A percentile compares a stretch with the other conserved stretches of the same genome.
Conservation (phyloP, 1,139 yeast genomes). For the Spencermartinsiella ligniputridi region DNA sequence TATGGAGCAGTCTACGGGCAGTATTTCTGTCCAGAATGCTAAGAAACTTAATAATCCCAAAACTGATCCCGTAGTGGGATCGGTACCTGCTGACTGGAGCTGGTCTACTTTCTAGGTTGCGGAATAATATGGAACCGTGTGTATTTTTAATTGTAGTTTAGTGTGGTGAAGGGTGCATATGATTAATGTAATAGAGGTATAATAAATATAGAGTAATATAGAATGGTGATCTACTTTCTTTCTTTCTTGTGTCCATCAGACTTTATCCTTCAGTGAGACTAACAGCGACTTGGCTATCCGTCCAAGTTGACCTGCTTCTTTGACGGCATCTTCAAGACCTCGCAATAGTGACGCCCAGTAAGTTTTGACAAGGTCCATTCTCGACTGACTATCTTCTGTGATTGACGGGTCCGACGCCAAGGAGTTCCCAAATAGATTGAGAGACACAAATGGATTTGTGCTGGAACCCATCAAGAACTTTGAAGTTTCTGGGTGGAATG, state of each 20-base stretch:
- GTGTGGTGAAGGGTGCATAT: neutral
- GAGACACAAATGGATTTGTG: constrained; percentile 58
- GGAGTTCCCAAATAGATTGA: constrained; percentile 43
- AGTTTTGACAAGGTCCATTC: constrained; percentile 53
- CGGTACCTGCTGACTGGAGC: constrained; percentile 40
- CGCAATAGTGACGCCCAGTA: constrained; percentile 46
- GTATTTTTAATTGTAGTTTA: constrained; percentile 1
- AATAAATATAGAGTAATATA: neutral
- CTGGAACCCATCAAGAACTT: constrained; percentile 50
- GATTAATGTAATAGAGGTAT: neutral
- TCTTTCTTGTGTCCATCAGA: neutral
- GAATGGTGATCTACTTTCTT: neutral
- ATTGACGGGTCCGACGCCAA: constrained; percentile 15
- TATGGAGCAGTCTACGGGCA: neutral
- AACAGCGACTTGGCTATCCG: constrained; percentile 44
- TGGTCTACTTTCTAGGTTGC: constrained; percentile 39
- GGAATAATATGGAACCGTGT: neutral
- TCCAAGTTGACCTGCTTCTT: constrained; percentile 76
- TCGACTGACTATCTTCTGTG: constrained; percentile 59
- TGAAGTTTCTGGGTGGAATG: constrained; percentile 43
- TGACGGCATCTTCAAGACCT: constrained; percentile 50
- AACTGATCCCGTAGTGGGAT: constrained; percentile 23
- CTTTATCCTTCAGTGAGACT: neutral
- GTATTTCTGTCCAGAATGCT: constrained; percentile 1
- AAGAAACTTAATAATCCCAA: constrained; percentile 2